Evolutionary conservation across 768 basidiomycete species (phyloP).

Genomic region (Tephrocybe sp.): DNA sequence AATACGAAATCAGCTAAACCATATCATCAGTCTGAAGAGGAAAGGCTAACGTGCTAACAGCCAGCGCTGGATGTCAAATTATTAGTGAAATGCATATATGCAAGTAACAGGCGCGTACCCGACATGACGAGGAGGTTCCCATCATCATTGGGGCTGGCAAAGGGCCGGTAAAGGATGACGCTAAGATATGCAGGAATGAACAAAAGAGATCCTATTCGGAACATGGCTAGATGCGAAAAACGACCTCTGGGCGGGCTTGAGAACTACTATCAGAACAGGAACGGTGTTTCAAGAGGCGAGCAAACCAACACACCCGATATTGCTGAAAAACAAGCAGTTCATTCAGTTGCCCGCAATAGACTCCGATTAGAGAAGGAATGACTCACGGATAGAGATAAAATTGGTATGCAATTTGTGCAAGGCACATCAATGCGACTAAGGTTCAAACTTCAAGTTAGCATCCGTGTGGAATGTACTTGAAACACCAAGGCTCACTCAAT

Average conservation of each 20-base stretch:
- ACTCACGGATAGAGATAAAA: constrained; percentile 87
- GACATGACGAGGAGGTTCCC: constrained; percentile 82
- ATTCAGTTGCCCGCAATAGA: constrained; percentile 2
- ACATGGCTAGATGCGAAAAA: constrained; percentile 86
- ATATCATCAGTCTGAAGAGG: neutral
- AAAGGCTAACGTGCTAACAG: constrained; percentile 72
- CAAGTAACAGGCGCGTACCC: constrained; percentile 41
- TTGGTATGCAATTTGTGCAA: constrained; percentile 91
- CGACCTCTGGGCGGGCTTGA: constrained; percentile 74
- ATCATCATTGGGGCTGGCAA: constrained; percentile 67
- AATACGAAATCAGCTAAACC: constrained; percentile 3
- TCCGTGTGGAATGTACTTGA: neutral
- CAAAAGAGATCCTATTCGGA: constrained; percentile 79
- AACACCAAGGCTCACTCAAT: constrained; percentile 54
- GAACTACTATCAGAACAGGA: constrained; percentile 6
- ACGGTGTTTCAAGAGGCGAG: neutral
- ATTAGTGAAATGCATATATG: constrained; percentile 8
- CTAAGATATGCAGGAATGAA: constrained; percentile 91
- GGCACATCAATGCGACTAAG: constrained; percentile 86
- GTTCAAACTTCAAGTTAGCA: constrained; percentile 3
- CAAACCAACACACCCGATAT: constrained; percentile 51
- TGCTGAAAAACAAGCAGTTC: constrained; percentile 33
- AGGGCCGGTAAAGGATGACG: constrained; percentile 68
- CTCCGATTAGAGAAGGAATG: neutral
- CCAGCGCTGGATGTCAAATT: constrained; percentile 46